These are phyloP conservation scores for Beauveria rudraprayagi DNA, from an alignment of 2,329 filamentous ascomycete species.

Conservation along the genomic window DNA sequence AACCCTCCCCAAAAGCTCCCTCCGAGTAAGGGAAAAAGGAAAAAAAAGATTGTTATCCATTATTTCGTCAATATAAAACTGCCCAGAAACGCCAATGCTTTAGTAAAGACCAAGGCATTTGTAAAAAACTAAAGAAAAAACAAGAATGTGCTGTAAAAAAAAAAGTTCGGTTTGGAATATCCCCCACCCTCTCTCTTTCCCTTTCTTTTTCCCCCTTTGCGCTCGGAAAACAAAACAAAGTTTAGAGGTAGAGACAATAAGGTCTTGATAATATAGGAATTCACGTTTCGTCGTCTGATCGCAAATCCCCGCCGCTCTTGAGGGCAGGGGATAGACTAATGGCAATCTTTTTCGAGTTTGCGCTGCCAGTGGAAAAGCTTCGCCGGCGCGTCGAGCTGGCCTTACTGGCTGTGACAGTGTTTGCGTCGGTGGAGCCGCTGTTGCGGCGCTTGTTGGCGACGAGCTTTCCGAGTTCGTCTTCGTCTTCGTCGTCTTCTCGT, in stretches of 20 bases:
- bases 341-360: slow-evolving; percentile 45
- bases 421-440: slow-evolving; percentile 43
- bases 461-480: slow-evolving; percentile 83
- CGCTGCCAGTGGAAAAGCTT: slow-evolving; percentile 32
- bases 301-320: slow-evolving; percentile 28
- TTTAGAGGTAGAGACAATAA: neutral
- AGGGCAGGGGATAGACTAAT: slow-evolving; percentile 46
- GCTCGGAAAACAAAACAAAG: neutral
- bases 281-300: slow-evolving; percentile 34
- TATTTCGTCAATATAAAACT: slow-evolving; percentile 2
- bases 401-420: slow-evolving; percentile 26
- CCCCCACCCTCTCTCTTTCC: neutral
- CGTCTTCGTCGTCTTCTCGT: slow-evolving; percentile 82
- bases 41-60: slow-evolving; percentile 7
- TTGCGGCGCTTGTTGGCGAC: slow-evolving; percentile 57
- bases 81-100: slow-evolving; percentile 9
- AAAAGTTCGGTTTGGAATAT: no score
- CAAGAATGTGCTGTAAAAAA: neutral
- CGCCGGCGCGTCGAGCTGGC: slow-evolving; percentile 24
- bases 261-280: neutral
- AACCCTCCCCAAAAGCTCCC: neutral
- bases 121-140: neutral
- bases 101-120: neutral
- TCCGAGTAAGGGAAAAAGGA: neutral
- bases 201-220: neutral